Base-by-base conservation (phyloP, 768 basidiomycete genomes). In the Xerocomellus amylosporus region DNA sequence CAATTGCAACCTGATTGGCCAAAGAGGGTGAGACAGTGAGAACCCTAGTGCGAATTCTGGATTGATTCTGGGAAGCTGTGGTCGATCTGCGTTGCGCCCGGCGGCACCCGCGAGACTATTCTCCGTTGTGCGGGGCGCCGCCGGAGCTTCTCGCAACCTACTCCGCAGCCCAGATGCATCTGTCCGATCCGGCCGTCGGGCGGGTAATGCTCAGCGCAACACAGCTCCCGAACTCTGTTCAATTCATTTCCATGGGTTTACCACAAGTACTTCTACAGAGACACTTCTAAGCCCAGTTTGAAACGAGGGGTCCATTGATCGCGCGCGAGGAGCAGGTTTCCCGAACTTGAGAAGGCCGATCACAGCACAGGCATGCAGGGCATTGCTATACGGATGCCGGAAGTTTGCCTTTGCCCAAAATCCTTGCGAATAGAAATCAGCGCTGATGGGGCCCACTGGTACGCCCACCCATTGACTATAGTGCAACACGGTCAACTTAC, bases 371-470 rank as follows among this genome's bases (percentile, higher is more conserved):
- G 40, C 13, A 28, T 30, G 28, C 4, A 22, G 9, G 8, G 17
- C 33, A 31, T 12, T 49, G 15, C 14, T 34, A 28, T 15, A 24
- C 34, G 22, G 28, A 19, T 8, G 8, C 14, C 8, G 17, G n/a
- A 13, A 19, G 39, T 6, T 40, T 20, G 31, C 9, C 14, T 24
- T 8, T 1, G 6, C 34, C 20, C 8, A 19, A 24, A 12, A 28
- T n/a, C 8, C 5, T 37, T 42, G 5, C 13, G 39, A 46, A 56
- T 56, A 34, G 51, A 42, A n/a, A n/a, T 53, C 50, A 26, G 47
- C 38, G 37, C 49, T 50, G 44, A 55, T 55, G 31, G 19, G 19
- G 14, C 22, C 37, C 12, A 9, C 46, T 9, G 8, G 44, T 8
- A 28, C 22, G 8, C 28, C 14, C 5, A 13, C 12, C 31, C 22